Conservation (phyloP, 177 flowering plant genomes). For the Vitis hybrid region DNA sequence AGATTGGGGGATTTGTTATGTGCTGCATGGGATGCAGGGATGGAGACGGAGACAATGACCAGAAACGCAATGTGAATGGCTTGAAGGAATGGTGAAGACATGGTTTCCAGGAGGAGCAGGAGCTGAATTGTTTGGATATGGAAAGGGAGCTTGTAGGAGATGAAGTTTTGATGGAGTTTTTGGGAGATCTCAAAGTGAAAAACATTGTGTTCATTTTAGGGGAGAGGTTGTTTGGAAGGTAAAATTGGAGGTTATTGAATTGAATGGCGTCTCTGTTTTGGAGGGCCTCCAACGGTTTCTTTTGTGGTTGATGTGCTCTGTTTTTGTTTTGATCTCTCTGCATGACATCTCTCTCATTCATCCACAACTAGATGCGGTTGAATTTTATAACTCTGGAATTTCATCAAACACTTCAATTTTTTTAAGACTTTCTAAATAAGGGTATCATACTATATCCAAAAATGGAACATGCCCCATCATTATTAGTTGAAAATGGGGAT, state of each 20-base stretch:
- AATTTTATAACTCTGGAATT: too few relatives aligned
- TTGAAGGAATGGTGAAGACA: not conserved
- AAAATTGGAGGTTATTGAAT: conserved; percentile 3
- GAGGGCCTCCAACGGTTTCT: conserved; percentile 12
- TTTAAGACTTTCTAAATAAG: too few relatives aligned
- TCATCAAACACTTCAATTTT: too few relatives aligned
- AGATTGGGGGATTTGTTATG: conserved; percentile 18
- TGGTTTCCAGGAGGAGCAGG: not conserved
- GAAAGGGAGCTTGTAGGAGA: conserved; percentile 10
- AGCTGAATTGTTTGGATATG: not conserved
- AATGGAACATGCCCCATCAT: too few relatives aligned
- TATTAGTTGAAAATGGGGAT: too few relatives aligned
- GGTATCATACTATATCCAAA: too few relatives aligned
- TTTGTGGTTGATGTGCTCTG: conserved; percentile 15
- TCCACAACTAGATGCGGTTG: too few relatives aligned
- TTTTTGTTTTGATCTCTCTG: too few relatives aligned
- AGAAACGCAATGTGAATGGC: conserved; percentile 12
- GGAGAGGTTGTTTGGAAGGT: conserved; percentile 12
- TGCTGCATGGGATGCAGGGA: conserved; percentile 2
- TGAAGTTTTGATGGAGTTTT: not conserved
- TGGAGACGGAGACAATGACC: not conserved
- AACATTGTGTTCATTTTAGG: not conserved
- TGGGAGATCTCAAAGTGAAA: not conserved
- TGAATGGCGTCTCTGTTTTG: conserved; percentile 3
- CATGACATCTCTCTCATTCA: too few relatives aligned